A percentile compares a stretch with the other conserved stretches of the same genome.
phyloP scores from a whole-genome alignment of 495 filamentous ascomycete species.

The Hypoxylon lienhwacheense region DNA sequence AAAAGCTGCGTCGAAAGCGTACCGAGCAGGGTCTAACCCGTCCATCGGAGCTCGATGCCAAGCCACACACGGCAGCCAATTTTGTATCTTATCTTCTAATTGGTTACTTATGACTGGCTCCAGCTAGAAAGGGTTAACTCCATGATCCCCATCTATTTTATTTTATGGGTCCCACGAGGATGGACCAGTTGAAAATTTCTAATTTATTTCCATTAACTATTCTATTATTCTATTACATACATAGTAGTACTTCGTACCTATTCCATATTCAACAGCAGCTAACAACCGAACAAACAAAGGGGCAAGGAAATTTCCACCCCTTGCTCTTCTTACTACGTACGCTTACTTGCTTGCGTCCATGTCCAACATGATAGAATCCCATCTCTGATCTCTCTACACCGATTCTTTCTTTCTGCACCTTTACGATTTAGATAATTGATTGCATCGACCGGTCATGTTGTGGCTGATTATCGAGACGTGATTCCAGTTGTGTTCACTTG shows the following conservation, averaged over 20 bases:
- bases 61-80: conserved; percentile 14
- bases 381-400: conserved; percentile 1
- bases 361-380: conserved; percentile 11
- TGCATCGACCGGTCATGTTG: neutral
- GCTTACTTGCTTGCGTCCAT: conserved; percentile 12
- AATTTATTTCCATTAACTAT: too few relatives aligned
- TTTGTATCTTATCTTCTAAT: conserved; percentile 17
- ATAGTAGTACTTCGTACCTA: too few relatives aligned
- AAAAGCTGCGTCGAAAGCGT: conserved; percentile 20
- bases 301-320: conserved; percentile 17
- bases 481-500: neutral
- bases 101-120: conserved; percentile 26
- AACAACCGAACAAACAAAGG: conserved; percentile 18
- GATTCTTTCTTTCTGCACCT: conserved; percentile 2
- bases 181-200: too few relatives aligned
- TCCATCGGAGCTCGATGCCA: conserved; percentile 2
- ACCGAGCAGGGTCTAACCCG: conserved; percentile 23
- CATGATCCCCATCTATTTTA: conserved; percentile 11
- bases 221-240: too few relatives aligned
- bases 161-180: too few relatives aligned
- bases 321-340: neutral
- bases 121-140: conserved; percentile 25
- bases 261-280: too few relatives aligned
- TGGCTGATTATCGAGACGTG: conserved; percentile 4
- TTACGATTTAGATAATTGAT: neutral